These are phyloP conservation scores for Arabidopsis lyrata DNA, from an alignment of 441 rosid genomes.

Conservation along the genomic window DNA sequence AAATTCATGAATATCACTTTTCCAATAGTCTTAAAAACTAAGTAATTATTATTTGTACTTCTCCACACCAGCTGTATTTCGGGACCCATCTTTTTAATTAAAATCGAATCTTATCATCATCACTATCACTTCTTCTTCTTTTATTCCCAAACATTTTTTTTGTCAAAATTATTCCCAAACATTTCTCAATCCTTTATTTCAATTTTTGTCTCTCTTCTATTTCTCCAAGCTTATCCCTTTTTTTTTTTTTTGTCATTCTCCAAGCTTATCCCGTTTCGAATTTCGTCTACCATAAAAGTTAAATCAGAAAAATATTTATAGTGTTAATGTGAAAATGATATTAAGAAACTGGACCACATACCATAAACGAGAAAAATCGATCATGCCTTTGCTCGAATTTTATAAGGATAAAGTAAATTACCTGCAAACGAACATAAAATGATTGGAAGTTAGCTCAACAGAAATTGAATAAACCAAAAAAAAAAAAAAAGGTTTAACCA, in stretches of 20 bases:
- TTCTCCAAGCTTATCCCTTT: background rate
- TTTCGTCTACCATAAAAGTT: slow-evolving; percentile 6
- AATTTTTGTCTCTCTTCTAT: no score
- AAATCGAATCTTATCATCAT: slow-evolving; percentile 45
- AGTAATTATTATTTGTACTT: background rate
- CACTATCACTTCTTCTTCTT: slow-evolving; percentile 25
- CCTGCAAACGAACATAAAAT: slow-evolving; percentile 25
- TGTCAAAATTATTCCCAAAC: no score
- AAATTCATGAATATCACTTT: slow-evolving; percentile 25
- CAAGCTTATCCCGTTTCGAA: slow-evolving; percentile 34
- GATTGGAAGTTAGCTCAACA: slow-evolving; percentile 16
- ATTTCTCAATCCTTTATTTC: no score
- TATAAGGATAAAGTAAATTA: background rate
- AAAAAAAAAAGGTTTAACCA: background rate
- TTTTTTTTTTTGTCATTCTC: background rate
- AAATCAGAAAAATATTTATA: background rate
- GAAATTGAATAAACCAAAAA: background rate
- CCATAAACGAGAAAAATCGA: slow-evolving; percentile 18
- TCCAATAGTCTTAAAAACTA: background rate
- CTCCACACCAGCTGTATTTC: slow-evolving; percentile 26
- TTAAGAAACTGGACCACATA: background rate
- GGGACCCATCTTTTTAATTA: slow-evolving; percentile 35
- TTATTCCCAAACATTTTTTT: slow-evolving; percentile 34
- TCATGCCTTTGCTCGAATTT: slow-evolving; percentile 9
- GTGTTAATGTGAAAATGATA: background rate